A percentile compares a stretch with the other conserved stretches of the same genome.
Evolutionary conservation across 306 rosid genomes (phyloP).

Genomic region (Prunus mira): DNA sequence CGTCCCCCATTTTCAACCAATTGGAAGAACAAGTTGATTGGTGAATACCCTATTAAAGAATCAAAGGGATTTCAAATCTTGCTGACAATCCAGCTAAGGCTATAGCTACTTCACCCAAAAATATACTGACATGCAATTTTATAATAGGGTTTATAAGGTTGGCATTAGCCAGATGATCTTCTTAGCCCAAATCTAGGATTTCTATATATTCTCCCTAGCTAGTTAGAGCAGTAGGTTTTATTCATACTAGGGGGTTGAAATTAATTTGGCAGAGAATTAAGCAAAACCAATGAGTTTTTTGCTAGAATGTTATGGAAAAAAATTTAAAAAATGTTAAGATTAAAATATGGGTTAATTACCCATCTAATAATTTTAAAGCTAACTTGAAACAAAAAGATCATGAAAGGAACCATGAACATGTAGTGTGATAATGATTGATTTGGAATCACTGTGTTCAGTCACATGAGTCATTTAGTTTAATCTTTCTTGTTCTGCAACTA

Average conservation of each 20-base stretch:
- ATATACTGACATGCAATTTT: not conserved
- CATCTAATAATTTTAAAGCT: not conserved
- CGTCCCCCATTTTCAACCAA: too few relatives aligned
- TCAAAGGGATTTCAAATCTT: conserved; percentile 16
- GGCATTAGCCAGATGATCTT: conserved; percentile 20
- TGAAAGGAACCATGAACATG: conserved; percentile 21
- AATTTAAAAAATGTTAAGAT: not conserved
- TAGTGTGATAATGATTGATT: conserved; percentile 14
- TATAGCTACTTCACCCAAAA: conserved; percentile 17
- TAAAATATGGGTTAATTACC: not conserved
- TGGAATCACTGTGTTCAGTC: conserved; percentile 44
- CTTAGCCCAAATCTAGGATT: conserved; percentile 21
- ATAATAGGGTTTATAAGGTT: not conserved
- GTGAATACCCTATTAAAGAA: not conserved
- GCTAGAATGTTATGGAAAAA: conserved; percentile 25
- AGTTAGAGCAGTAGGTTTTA: too few relatives aligned
- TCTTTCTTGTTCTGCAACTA: conserved; percentile 17
- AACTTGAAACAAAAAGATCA: not conserved
- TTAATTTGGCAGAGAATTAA: conserved; percentile 2
- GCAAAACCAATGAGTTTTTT: conserved; percentile 2
- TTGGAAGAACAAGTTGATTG: too few relatives aligned
- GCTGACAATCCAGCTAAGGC: conserved; percentile 53
- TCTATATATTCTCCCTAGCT: conserved; percentile 14
- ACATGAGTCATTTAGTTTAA: conserved; percentile 35
- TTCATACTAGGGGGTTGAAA: not conserved